phyloP scores from a whole-genome alignment of 169 alveolate genomes.

The Amoebophrya sp. region DNA sequence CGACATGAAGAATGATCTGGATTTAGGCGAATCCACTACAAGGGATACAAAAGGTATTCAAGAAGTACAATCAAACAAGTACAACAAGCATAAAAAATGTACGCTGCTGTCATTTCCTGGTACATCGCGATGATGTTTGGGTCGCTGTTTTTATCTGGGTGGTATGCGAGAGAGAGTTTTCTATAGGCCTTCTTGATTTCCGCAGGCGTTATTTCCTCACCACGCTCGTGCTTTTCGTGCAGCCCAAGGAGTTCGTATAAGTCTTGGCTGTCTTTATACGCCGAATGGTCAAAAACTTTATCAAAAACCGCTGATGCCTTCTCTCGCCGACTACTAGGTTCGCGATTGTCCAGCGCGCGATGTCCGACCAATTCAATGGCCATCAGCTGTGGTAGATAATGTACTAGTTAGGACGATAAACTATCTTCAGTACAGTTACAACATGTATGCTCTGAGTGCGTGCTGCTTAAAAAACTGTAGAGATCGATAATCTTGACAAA shows the following conservation, averaged over 20 bases:
- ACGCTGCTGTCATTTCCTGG: conserved; percentile 2
- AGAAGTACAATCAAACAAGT: no score
- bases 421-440: no score
- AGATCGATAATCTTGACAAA: no score
- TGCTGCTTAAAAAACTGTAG: no score
- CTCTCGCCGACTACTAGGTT: neutral
- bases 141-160: conserved; percentile 60
- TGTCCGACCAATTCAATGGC: neutral
- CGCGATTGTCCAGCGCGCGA: neutral
- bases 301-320: neutral
- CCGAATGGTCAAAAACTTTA: neutral
- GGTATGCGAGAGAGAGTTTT: conserved; percentile 55
- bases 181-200: conserved; percentile 50
- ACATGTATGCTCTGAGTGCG: no score
- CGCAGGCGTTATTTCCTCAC: conserved; percentile 24
- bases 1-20: no score
- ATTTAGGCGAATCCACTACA: no score
- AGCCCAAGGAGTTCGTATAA: neutral
- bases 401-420: no score
- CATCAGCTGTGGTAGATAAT: no score
- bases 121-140: conserved; percentile 20
- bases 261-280: neutral
- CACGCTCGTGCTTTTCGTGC: conserved; percentile 29
- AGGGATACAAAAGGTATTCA: no score
- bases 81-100: no score